phyloP scores from a whole-genome alignment of 2,329 filamentous ascomycete species.

The Ophiocordyceps robertsii region DNA sequence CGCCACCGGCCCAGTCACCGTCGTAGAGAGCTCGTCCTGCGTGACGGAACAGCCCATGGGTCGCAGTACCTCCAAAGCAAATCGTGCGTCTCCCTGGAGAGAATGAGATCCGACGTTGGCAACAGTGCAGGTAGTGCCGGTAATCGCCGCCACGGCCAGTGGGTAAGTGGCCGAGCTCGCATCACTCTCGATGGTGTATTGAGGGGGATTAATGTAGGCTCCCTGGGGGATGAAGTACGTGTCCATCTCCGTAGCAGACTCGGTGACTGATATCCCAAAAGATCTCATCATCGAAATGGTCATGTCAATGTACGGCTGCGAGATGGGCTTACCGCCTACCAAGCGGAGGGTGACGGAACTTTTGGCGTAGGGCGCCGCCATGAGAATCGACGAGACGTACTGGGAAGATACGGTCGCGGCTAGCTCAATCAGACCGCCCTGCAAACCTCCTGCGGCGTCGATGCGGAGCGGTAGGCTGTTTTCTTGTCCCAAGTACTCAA shows the following conservation, averaged over 20 bases:
- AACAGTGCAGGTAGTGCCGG: slow-evolving; percentile 87
- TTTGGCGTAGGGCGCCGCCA: slow-evolving; percentile 96
- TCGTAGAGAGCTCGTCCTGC: slow-evolving; percentile 76
- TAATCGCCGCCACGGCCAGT: slow-evolving; percentile 85
- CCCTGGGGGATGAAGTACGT: slow-evolving; percentile 90
- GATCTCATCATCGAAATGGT: slow-evolving; percentile 94
- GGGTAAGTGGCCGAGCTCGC: slow-evolving; percentile 97
- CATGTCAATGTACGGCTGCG: slow-evolving; percentile 97
- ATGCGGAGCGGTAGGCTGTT: slow-evolving; percentile 77
- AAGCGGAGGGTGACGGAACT: slow-evolving; percentile 80
- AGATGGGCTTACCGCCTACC: slow-evolving; percentile 94
- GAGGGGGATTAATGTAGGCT: slow-evolving; percentile 65
- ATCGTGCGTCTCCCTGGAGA: slow-evolving; percentile 86
- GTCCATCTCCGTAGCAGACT: slow-evolving; percentile 65
- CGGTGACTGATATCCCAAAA: slow-evolving; percentile 72
- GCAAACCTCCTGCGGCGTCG: slow-evolving; percentile 68
- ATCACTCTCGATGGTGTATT: slow-evolving; percentile 91
- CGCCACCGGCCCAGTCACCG: slow-evolving; percentile 72
- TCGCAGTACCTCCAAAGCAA: slow-evolving; percentile 75
- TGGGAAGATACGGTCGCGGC: slow-evolving; percentile 97
- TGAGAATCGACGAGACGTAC: slow-evolving; percentile 91
- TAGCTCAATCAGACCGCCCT: slow-evolving; percentile 78
- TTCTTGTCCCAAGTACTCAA: slow-evolving; percentile 75
- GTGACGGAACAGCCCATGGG: slow-evolving; percentile 91
- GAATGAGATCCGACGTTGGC: slow-evolving; percentile 91